Percentiles rank a stretch among this genome's conserved stretches.
These are phyloP conservation scores for Themeda triandra DNA, from an alignment of 176 grass and related monocot genomes.

Conservation along the genomic window DNA sequence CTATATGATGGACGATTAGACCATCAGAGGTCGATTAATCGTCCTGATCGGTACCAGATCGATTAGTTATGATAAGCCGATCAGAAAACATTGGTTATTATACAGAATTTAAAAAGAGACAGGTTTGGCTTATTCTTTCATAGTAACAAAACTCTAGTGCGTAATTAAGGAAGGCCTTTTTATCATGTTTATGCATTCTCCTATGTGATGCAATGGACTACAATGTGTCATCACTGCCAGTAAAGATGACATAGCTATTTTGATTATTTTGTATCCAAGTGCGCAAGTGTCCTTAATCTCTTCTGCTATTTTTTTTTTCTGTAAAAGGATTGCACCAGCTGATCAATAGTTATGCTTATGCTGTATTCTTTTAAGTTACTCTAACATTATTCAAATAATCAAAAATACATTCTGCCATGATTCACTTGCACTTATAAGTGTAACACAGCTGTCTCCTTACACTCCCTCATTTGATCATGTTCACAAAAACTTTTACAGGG, in stretches of 20 bases:
- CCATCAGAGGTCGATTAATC: too few relatives aligned
- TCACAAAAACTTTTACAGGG: slow-evolving; percentile 51
- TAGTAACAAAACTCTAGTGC: neutral
- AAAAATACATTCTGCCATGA: neutral
- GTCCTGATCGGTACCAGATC: too few relatives aligned
- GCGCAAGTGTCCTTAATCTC: neutral
- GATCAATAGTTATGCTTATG: neutral
- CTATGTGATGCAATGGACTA: neutral
- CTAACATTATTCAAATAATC: neutral
- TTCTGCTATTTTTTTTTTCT: neutral
- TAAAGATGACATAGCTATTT: neutral
- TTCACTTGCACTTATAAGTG: neutral
- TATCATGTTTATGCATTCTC: neutral
- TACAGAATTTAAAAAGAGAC: neutral
- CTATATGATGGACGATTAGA: too few relatives aligned
- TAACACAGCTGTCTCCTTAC: neutral
- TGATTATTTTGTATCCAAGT: slow-evolving; percentile 1
- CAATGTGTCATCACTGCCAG: neutral
- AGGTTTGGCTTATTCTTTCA: neutral
- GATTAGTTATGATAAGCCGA: too few relatives aligned
- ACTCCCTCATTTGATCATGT: slow-evolving; percentile 21
- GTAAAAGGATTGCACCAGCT: neutral
- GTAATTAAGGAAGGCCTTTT: neutral
- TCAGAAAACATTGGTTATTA: neutral
- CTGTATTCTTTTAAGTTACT: neutral